Evolutionary conservation across 2,329 filamentous ascomycete genomes (phyloP), one percentile per base, ranked within the genome.

Genomic region (Didymella arachidicola): DNA sequence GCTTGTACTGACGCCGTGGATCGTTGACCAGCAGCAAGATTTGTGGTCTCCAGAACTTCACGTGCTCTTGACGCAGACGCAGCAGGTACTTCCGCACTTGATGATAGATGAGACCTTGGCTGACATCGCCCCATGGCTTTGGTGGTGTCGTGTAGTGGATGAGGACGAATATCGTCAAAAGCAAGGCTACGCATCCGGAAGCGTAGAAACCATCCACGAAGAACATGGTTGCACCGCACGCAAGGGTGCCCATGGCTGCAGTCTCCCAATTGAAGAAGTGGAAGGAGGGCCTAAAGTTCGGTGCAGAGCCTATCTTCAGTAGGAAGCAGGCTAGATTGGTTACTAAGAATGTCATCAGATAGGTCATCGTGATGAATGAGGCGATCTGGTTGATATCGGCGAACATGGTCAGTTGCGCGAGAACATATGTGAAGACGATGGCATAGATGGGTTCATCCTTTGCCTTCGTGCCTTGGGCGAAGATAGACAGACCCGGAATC

Each of bases 1-100:
- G 83, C 41, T 91, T 89, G 52, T 90, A 92, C 72, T 95, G 91
- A 6, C 84, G 85, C n/a, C 92, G 84, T 4, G 92, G 90, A 68
- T 95, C 87, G 71, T 94, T 95, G 63, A 95, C 87, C 52, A 96
- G 85, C 0, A 96, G 82, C 46, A 96, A 85, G 42, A 96, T 93
- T 64, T 96, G 92, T 0, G 92, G 92, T 50, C 92, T 84, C 92
- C 93, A 96, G 73, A 96, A 96, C 71, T 96, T 96, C 76, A 96
- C 93, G 72, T 96, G 92, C 68, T 96, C 92, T 34, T 92, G 91
- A 48, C 87, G 88, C 29, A 96, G 80, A n/a, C 92, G 87, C 29
- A 96, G 80, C 29, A 96, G 79, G 70, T 96, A 96, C 69, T 96
- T 96, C 59, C 92, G 86, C 14, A 96, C 92, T 79, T 96, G 92